Percentiles rank a stretch among this genome's conserved stretches.
Evolutionary conservation across 495 filamentous ascomycete species (phyloP).

Genomic region (Chaetomium tenue): DNA sequence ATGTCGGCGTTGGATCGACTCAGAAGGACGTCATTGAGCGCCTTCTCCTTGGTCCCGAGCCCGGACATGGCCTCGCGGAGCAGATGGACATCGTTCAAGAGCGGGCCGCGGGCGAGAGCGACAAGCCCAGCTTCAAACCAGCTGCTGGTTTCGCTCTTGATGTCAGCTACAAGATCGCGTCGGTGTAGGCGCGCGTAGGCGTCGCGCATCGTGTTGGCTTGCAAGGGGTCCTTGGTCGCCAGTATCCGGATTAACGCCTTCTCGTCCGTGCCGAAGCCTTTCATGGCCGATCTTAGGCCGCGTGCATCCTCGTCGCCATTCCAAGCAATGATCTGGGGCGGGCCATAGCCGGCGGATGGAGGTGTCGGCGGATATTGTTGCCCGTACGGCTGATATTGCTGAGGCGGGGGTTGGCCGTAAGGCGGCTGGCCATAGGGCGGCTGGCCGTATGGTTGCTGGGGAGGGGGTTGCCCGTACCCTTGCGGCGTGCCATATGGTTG

Average conservation of each 20-base stretch:
- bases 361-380: constrained; percentile 49
- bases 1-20: constrained; percentile 82
- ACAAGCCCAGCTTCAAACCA: constrained; percentile 69
- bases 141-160: constrained; percentile 72
- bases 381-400: constrained; percentile 34
- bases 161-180: constrained; percentile 67
- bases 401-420: constrained; percentile 40
- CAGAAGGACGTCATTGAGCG: constrained; percentile 83
- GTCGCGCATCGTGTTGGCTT: constrained; percentile 65
- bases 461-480: constrained; percentile 20
- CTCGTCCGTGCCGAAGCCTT: constrained; percentile 88
- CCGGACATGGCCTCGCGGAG: constrained; percentile 69
- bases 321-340: constrained; percentile 60
- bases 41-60: constrained; percentile 77
- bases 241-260: constrained; percentile 65
- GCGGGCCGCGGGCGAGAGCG: constrained; percentile 71
- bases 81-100: constrained; percentile 65
- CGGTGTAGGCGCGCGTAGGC: constrained; percentile 61
- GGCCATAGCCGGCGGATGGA: constrained; percentile 62
- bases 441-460: constrained; percentile 20
- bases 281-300: constrained; percentile 75
- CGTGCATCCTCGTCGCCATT: constrained; percentile 66
- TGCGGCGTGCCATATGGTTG: constrained; percentile 21
- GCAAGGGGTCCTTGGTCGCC: constrained; percentile 64
- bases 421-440: constrained; percentile 5